phyloP scores from a whole-genome alignment of 2,329 filamentous ascomycete species.

The Fusarium sp. region DNA sequence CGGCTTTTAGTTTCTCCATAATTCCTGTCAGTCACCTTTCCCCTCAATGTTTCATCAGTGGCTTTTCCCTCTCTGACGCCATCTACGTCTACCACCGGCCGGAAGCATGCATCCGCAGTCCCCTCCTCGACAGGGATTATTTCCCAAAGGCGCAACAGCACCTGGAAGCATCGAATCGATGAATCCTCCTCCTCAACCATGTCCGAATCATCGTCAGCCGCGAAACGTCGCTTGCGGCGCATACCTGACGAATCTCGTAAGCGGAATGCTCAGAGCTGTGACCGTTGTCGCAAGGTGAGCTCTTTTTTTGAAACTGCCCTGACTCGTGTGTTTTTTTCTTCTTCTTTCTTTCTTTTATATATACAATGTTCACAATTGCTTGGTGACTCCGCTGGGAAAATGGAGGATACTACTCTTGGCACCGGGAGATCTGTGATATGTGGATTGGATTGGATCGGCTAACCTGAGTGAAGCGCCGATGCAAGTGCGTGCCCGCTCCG shows the following conservation, averaged over 20 bases:
- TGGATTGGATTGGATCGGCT: background rate
- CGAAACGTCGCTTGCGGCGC: constrained; percentile 49
- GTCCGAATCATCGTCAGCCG: constrained; percentile 39
- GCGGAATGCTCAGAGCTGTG: constrained; percentile 53
- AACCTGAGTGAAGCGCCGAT: constrained; percentile 46
- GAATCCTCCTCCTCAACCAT: constrained; percentile 16
- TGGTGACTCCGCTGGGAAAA: background rate
- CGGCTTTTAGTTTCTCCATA: constrained; percentile 14
- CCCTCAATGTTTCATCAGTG: constrained; percentile 7
- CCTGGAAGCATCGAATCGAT: constrained; percentile 38
- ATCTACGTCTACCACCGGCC: constrained; percentile 28
- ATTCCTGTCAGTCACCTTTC: background rate
- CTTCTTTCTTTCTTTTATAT: background rate
- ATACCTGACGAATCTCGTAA: constrained; percentile 54
- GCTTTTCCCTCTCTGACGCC: constrained; percentile 17
- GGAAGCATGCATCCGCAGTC: constrained; percentile 37
- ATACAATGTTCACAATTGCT: too few relatives aligned
- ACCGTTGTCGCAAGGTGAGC: constrained; percentile 53
- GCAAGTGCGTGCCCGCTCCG: constrained; percentile 52
- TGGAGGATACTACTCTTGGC: background rate
- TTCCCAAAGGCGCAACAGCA: background rate
- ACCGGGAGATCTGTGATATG: constrained; percentile 2
- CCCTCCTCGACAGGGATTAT: background rate
- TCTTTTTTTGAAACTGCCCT: too few relatives aligned
- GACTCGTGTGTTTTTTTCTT: too few relatives aligned